These are phyloP conservation scores for Metschnikowia peoriensis DNA, from an alignment of 805 yeast species.

Conservation along the genomic window DNA sequence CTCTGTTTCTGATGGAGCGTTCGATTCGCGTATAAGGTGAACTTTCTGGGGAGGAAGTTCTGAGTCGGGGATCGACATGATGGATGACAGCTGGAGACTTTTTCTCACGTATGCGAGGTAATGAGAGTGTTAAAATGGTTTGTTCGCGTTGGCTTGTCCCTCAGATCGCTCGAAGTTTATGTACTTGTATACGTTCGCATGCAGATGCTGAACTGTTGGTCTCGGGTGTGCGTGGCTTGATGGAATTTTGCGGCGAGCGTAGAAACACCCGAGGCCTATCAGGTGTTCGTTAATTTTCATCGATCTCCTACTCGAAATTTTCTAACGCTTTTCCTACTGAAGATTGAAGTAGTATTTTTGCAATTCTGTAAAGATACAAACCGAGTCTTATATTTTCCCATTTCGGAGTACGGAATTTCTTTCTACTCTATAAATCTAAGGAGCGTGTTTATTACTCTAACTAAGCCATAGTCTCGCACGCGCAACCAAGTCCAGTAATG, in stretches of 20 bases:
- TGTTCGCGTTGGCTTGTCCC: not conserved
- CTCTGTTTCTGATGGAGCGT: conserved; percentile 39
- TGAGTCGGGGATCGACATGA: conserved; percentile 1
- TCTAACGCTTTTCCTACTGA: not conserved
- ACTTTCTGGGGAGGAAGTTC: conserved; percentile 41
- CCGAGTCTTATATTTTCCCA: too few species aligned
- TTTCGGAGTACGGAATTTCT: too few species aligned
- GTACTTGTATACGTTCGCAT: conserved; percentile 1
- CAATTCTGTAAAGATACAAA: too few species aligned
- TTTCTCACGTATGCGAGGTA: not conserved
- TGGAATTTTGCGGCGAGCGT: conserved; percentile 3
- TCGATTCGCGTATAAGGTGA: conserved; percentile 42
- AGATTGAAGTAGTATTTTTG: too few species aligned
- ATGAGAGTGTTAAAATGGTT: not conserved
- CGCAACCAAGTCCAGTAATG: too few species aligned
- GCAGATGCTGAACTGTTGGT: conserved; percentile 1
- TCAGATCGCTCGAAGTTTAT: not conserved
- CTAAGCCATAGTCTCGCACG: too few species aligned
- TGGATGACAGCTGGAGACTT: not conserved
- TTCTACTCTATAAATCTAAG: too few species aligned
- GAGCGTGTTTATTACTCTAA: too few species aligned
- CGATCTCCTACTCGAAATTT: not conserved
- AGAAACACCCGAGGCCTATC: not conserved
- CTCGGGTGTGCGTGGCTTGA: conserved; percentile 5
- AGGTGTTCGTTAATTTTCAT: not conserved